A percentile compares a stretch with the other conserved stretches of the same genome.
Evolutionary conservation across 75 land plant genomes (phyloP).

Genomic region (Selaginella moellendorffii): DNA sequence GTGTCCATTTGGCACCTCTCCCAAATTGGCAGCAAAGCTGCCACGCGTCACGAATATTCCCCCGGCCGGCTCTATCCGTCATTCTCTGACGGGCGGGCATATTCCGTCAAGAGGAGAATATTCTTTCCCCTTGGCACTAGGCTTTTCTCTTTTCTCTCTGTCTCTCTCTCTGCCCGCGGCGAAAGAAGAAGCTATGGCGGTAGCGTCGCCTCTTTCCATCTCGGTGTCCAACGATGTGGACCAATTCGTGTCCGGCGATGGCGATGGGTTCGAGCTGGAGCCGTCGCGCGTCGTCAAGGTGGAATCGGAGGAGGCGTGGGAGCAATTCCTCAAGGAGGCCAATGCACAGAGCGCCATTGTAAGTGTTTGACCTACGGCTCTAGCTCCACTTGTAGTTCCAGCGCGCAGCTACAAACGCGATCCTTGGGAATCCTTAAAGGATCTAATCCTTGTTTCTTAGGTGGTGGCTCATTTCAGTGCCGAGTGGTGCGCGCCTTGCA

Average conservation of each 20-base stretch:
- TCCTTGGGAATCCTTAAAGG: neutral
- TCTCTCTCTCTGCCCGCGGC: neutral
- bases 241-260: neutral
- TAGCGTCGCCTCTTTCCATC: neutral
- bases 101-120: neutral
- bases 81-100: neutral
- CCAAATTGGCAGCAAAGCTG: too few species aligned
- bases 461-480: conserved; percentile 34
- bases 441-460: conserved; percentile 8
- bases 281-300: conserved; percentile 27
- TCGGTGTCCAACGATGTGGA: neutral
- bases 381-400: too few species aligned
- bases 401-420: too few species aligned
- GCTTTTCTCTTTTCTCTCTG: neutral
- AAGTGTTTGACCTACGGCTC: too few species aligned
- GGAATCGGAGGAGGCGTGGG: conserved; percentile 35
- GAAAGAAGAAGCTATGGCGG: neutral
- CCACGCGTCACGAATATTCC: neutral
- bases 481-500: conserved; percentile 37
- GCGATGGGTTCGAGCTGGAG: neutral
- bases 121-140: neutral
- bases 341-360: conserved; percentile 32
- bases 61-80: too few species aligned
- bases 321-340: conserved; percentile 27
- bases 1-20: too few species aligned